A percentile compares a stretch with the other conserved stretches of the same genome.
phyloP scores from a whole-genome alignment of 768 basidiomycete genomes.

The Gloeopeniophorella convolvens region DNA sequence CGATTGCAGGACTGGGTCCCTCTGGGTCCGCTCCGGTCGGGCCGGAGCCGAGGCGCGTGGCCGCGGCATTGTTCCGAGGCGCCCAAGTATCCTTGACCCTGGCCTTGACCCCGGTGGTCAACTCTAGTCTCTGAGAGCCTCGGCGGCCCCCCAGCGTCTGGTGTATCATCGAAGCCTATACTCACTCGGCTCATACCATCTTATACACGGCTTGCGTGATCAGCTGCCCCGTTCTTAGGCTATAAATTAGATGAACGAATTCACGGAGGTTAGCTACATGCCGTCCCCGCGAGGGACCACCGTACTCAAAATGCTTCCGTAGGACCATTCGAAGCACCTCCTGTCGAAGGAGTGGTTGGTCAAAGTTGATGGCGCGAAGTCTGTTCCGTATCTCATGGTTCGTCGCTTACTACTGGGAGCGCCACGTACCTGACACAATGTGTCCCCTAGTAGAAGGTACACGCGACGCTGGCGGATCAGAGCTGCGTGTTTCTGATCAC shows the following conservation, averaged over 20 bases:
- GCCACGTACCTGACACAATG: neutral
- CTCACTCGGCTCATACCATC: too few relatives aligned
- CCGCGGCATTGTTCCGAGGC: too few relatives aligned
- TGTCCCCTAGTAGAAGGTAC: slow-evolving; percentile 45
- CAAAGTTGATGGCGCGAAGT: slow-evolving; percentile 51
- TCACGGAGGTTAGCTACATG: slow-evolving; percentile 16
- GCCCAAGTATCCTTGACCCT: too few relatives aligned
- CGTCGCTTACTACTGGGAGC: slow-evolving; percentile 26
- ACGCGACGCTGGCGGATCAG: slow-evolving; percentile 46
- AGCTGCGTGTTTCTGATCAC: slow-evolving; percentile 60
- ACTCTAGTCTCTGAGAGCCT: too few relatives aligned
- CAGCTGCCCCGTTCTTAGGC: too few relatives aligned
- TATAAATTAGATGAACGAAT: slow-evolving; percentile 11
- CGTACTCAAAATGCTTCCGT: neutral
- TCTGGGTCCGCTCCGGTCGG: too few relatives aligned
- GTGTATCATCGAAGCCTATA: too few relatives aligned
- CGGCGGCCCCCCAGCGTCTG: too few relatives aligned
- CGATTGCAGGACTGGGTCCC: too few relatives aligned
- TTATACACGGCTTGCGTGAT: too few relatives aligned
- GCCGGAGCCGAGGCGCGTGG: too few relatives aligned
- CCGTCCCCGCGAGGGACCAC: neutral
- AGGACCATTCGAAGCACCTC: slow-evolving; percentile 54
- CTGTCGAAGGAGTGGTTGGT: slow-evolving; percentile 69
- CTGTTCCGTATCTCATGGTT: slow-evolving; percentile 69
- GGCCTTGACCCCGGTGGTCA: too few relatives aligned